Evolutionary conservation across 2,329 filamentous ascomycete species (phyloP).

Genomic region (Drechslerella coelobrocha): DNA sequence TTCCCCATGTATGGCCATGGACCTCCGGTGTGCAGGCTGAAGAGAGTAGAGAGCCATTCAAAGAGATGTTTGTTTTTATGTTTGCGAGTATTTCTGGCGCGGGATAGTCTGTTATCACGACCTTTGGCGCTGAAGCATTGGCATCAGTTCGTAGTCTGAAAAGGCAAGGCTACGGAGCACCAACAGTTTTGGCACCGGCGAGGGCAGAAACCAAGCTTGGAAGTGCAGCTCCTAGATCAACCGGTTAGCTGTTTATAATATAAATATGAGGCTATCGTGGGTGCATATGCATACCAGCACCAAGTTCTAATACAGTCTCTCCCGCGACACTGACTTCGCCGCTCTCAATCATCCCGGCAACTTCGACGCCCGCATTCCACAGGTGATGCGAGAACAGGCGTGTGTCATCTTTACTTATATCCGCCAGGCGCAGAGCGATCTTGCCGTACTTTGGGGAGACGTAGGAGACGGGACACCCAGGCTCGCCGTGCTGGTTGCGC

Average conservation of each 20-base stretch:
- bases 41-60: slow-evolving; percentile 61
- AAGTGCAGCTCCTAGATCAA: slow-evolving; percentile 58
- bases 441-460: slow-evolving; percentile 54
- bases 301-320: slow-evolving; percentile 68
- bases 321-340: slow-evolving; percentile 62
- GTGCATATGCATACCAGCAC: slow-evolving; percentile 66
- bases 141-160: slow-evolving; percentile 31
- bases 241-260: not conserved
- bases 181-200: slow-evolving; percentile 60
- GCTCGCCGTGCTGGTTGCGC: slow-evolving; percentile 55
- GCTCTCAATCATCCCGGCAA: slow-evolving; percentile 54
- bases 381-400: slow-evolving; percentile 73
- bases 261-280: not conserved
- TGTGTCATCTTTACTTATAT: slow-evolving; percentile 53
- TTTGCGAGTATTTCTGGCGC: slow-evolving; percentile 67
- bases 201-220: slow-evolving; percentile 61
- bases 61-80: slow-evolving; percentile 66
- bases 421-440: slow-evolving; percentile 53
- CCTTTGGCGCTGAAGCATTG: slow-evolving; percentile 56
- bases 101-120: slow-evolving; percentile 73
- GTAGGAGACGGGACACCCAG: slow-evolving; percentile 54
- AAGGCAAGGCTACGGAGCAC: slow-evolving; percentile 52
- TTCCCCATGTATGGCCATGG: slow-evolving; percentile 71
- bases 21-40: slow-evolving; percentile 60
- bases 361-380: slow-evolving; percentile 66